phyloP scores from a whole-genome alignment of 352 stramenopile species.

The Pythium periplocum region DNA sequence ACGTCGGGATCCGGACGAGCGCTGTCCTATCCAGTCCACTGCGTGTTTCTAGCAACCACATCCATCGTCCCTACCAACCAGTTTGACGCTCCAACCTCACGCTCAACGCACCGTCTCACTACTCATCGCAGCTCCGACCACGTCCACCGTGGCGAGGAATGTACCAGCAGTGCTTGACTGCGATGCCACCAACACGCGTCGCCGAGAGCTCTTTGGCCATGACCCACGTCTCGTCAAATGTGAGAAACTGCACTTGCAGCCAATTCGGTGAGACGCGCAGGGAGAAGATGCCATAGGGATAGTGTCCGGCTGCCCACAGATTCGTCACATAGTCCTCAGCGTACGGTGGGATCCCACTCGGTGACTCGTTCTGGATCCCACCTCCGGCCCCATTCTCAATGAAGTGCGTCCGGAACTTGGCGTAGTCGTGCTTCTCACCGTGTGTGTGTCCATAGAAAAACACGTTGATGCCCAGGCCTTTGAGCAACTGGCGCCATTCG shows the following conservation, averaged over 20 bases:
- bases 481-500: constrained; percentile 46
- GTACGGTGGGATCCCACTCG: constrained; percentile 57
- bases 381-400: constrained; percentile 74
- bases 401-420: constrained; percentile 54
- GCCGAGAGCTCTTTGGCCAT: constrained; percentile 48
- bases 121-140: constrained; percentile 8
- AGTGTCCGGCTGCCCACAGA: constrained; percentile 54
- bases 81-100: too few species aligned
- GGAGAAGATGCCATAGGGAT: constrained; percentile 74
- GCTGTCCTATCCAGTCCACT: too few species aligned
- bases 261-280: constrained; percentile 54
- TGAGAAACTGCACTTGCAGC: constrained; percentile 68
- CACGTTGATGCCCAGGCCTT: constrained; percentile 22
- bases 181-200: constrained; percentile 45
- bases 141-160: constrained; percentile 42
- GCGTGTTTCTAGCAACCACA: too few species aligned
- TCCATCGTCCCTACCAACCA: too few species aligned
- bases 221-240: constrained; percentile 54
- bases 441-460: constrained; percentile 56
- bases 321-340: constrained; percentile 38
- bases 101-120: too few species aligned
- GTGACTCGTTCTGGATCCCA: constrained; percentile 75
- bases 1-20: too few species aligned
- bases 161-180: constrained; percentile 73
- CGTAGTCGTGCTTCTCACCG: constrained; percentile 65